Base-by-base conservation (phyloP, 345 rosid species). In the Acer yangbiense region DNA sequence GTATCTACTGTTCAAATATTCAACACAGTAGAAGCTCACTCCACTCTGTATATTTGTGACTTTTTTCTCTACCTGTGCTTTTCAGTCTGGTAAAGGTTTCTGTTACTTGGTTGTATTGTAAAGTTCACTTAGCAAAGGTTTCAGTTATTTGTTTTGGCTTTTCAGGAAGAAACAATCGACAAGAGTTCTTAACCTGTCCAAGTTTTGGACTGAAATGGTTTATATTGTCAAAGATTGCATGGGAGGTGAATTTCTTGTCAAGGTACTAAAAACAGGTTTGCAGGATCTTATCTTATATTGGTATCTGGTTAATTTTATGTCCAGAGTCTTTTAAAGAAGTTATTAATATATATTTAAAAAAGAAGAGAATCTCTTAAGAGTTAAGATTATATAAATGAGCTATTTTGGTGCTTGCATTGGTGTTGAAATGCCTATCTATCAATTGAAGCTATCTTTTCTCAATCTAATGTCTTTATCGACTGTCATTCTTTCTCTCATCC, bases 61-160 rank as follows among this genome's bases (percentile, higher is more conserved):
- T 8, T 57, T 57, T 57, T 57, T 17, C 62, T 18, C 11, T 57
- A 50, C 62, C 23, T 57, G 9, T 8, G 62, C 20, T 57, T 57
- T 54, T 32, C 18, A 20, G 3, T 39, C n/a, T 29, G 25, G 1
- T 25, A 2, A 57, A 21, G 55, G 41, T 63, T 66, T 48, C 3
- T 64, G 61, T 63, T 44, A 29, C 23, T 13, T 9, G 60, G 52
- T 57, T 57, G 21, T n/a, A 21, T 17, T 21, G 12, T 23, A 61
- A 23, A 20, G 8, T 20, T 48, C 12, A 64, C 48, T 17, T 64
- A 9, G 16, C 3, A 27, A 29, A 74, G 23, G 0, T 44, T 64
- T 74, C 29, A 35, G 14, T 60, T 41, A 27, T 60, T 20, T 73
- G 48, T 73, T 73, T 73, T 73, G 35, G 12, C 67, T 7, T 73